These are phyloP conservation scores for Penicillium vulpinum DNA, from an alignment of 2,329 filamentous ascomycete species.

Conservation along the genomic window DNA sequence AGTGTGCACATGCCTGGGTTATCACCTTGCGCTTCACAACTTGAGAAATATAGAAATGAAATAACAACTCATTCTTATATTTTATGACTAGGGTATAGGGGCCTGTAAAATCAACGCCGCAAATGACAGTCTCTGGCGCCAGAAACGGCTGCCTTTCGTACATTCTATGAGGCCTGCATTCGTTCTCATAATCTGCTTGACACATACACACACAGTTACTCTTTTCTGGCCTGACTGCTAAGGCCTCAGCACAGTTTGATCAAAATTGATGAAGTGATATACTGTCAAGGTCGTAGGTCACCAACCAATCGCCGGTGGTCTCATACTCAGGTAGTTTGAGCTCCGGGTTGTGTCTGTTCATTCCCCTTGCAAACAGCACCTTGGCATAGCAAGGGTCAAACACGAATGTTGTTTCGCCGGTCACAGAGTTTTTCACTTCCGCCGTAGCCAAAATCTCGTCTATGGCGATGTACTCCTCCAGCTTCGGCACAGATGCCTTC, in stretches of 20 bases:
- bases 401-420: constrained; percentile 15
- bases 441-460: constrained; percentile 13
- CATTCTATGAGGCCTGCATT: too few species aligned
- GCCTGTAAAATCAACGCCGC: too few species aligned
- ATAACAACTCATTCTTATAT: not conserved
- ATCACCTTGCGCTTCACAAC: too few species aligned
- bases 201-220: too few species aligned
- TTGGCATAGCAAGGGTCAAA: constrained; percentile 14
- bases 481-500: not conserved
- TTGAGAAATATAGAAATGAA: not conserved
- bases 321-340: constrained; percentile 13
- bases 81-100: too few species aligned
- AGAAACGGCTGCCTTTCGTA: too few species aligned
- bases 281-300: not conserved
- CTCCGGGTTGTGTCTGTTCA: constrained; percentile 12
- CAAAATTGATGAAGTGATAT: too few species aligned
- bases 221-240: too few species aligned
- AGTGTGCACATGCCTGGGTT: too few species aligned
- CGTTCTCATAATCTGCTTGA: too few species aligned
- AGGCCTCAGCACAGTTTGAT: too few species aligned
- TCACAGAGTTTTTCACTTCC: constrained; percentile 7
- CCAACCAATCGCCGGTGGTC: not conserved
- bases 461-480: constrained; percentile 10
- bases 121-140: too few species aligned
- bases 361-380: constrained; percentile 12